phyloP scores from a whole-genome alignment of 176 grass and related monocot species.

The Rhynchospora tenuis region DNA sequence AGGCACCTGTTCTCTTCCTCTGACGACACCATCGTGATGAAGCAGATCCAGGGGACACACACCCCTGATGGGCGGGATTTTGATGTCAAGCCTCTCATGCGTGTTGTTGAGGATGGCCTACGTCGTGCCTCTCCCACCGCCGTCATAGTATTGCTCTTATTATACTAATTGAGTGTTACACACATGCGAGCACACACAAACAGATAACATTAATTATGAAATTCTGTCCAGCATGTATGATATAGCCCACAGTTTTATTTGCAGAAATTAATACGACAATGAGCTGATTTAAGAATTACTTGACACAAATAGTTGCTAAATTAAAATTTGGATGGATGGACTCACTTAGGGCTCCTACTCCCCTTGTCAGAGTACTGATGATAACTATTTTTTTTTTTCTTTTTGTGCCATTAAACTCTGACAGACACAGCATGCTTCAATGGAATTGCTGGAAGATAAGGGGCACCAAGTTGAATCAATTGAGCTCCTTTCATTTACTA shows the following conservation, averaged over 20 bases:
- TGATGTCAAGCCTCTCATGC: constrained; percentile 30
- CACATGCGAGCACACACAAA: background rate
- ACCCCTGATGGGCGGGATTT: constrained; percentile 29
- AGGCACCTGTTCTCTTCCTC: constrained; percentile 33
- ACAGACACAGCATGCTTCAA: constrained; percentile 16
- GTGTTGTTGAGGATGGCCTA: constrained; percentile 27
- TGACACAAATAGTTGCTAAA: background rate
- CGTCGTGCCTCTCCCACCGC: constrained; percentile 26
- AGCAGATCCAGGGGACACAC: constrained; percentile 38
- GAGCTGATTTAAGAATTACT: background rate
- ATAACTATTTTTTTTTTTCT: background rate
- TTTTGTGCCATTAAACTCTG: background rate
- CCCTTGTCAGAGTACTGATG: background rate
- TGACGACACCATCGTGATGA: constrained; percentile 32
- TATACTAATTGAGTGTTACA: background rate
- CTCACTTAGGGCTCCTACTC: background rate
- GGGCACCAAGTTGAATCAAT: constrained; percentile 21
- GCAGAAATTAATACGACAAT: background rate
- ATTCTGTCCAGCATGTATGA: background rate
- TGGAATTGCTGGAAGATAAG: constrained; percentile 28
- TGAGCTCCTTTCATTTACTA: constrained; percentile 30
- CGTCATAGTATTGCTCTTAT: constrained; percentile 15
- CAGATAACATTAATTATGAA: background rate
- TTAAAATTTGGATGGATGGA: background rate
- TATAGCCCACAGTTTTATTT: background rate